Evolutionary conservation across 2,329 filamentous ascomycete species (phyloP).

Genomic region (Chaetoscypha palmicola): DNA sequence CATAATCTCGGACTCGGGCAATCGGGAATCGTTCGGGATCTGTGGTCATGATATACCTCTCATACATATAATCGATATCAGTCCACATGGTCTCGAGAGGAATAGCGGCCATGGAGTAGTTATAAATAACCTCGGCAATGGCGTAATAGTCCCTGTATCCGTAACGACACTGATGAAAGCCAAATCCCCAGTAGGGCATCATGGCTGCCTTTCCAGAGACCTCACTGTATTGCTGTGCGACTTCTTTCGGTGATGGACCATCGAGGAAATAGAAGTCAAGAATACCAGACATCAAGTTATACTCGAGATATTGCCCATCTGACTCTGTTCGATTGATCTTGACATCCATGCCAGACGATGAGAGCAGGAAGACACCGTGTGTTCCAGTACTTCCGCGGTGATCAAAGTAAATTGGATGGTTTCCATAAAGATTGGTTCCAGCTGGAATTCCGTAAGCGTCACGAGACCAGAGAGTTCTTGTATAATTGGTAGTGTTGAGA

Average conservation of each 20-base stretch:
- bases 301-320: slow-evolving; percentile 61
- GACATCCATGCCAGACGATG: slow-evolving; percentile 72
- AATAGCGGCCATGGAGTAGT: slow-evolving; percentile 58
- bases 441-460: slow-evolving; percentile 50
- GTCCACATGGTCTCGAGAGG: slow-evolving; percentile 66
- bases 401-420: slow-evolving; percentile 58
- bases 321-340: slow-evolving; percentile 57
- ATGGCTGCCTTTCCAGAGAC: slow-evolving; percentile 51
- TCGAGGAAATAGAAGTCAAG: slow-evolving; percentile 64
- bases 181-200: slow-evolving; percentile 59
- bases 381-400: slow-evolving; percentile 46
- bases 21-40: slow-evolving; percentile 59
- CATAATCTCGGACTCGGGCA: slow-evolving; percentile 55
- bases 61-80: slow-evolving; percentile 55
- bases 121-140: slow-evolving; percentile 60
- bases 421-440: slow-evolving; percentile 54
- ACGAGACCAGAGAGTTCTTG: slow-evolving; percentile 53
- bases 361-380: slow-evolving; percentile 62
- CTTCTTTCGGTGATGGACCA: slow-evolving; percentile 50
- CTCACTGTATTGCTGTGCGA: slow-evolving; percentile 52
- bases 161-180: slow-evolving; percentile 57
- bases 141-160: slow-evolving; percentile 56
- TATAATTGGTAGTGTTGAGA: slow-evolving; percentile 53
- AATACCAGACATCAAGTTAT: slow-evolving; percentile 71
- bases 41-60: slow-evolving; percentile 40